phyloP scores from a whole-genome alignment of 2,329 filamentous ascomycete genomes.

The Fragosphaeria purpurea region DNA sequence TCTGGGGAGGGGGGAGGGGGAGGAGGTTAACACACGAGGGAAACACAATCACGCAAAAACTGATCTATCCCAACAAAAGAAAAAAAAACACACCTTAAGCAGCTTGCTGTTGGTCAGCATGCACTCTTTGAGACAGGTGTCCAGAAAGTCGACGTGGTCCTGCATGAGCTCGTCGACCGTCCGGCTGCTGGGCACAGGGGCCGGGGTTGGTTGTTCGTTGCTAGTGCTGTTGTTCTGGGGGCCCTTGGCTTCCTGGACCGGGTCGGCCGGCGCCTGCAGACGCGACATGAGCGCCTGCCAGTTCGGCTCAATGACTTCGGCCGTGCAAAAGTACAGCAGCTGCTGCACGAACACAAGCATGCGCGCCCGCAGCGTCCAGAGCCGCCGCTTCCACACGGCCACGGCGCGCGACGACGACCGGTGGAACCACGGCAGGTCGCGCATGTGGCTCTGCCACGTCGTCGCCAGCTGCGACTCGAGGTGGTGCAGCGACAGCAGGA shows the following conservation, averaged over 20 bases:
- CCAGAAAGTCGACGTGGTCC: constrained; percentile 95
- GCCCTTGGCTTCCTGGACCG: constrained; percentile 25
- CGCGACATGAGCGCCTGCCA: constrained; percentile 92
- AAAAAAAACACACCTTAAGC: constrained; percentile 54
- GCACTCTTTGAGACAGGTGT: constrained; percentile 96
- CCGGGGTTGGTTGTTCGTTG: constrained; percentile 8
- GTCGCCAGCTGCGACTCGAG: constrained; percentile 78
- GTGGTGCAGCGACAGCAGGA: constrained; percentile 80
- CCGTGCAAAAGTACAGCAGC: constrained; percentile 89
- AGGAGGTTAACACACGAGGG: not conserved
- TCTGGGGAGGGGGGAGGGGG: constrained; percentile 40
- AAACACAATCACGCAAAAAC: not conserved
- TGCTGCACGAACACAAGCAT: constrained; percentile 98
- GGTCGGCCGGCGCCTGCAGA: constrained; percentile 48
- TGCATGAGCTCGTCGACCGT: constrained; percentile 98
- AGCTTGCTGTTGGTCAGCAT: constrained; percentile 98
- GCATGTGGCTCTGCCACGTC: constrained; percentile 85
- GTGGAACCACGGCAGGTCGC: constrained; percentile 72
- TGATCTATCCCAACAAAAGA: not conserved
- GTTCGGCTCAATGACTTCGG: constrained; percentile 95
- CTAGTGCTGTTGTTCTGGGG: constrained; percentile 12
- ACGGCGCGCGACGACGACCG: constrained; percentile 62
- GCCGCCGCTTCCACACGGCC: constrained; percentile 85
- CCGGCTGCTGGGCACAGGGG: constrained; percentile 29
- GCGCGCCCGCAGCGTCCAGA: constrained; percentile 81